A percentile compares a stretch with the other conserved stretches of the same genome.
These are phyloP conservation scores for Cyberlindnera lachancei DNA, from an alignment of 805 yeast species.

Conservation along the genomic window DNA sequence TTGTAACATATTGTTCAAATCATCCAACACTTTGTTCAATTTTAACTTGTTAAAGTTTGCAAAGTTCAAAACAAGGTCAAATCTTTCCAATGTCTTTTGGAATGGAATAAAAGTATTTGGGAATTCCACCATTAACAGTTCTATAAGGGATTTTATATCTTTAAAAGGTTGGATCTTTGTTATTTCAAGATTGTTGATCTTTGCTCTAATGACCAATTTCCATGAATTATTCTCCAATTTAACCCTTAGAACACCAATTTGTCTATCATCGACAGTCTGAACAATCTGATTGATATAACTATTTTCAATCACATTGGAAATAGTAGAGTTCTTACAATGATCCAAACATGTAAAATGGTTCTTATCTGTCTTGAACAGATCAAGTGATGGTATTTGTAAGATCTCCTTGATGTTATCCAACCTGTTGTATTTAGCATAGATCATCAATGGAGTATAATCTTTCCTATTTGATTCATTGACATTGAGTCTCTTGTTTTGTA, in stretches of 20 bases:
- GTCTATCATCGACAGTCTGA: slow-evolving; percentile 16
- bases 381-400: slow-evolving; percentile 41
- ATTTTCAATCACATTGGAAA: slow-evolving; percentile 30
- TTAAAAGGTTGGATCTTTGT: slow-evolving; percentile 22
- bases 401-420: slow-evolving; percentile 48
- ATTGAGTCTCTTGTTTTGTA: slow-evolving; percentile 32
- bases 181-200: slow-evolving; percentile 6
- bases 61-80: slow-evolving; percentile 17
- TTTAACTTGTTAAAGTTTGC: slow-evolving; percentile 34
- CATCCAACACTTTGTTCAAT: slow-evolving; percentile 39
- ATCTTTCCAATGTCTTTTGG: slow-evolving; percentile 16
- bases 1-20: slow-evolving; percentile 41
- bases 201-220: slow-evolving; percentile 23
- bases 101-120: slow-evolving; percentile 28
- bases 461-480: slow-evolving; percentile 55
- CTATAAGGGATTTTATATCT: slow-evolving; percentile 27
- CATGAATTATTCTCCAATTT: slow-evolving; percentile 25
- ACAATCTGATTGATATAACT: slow-evolving; percentile 16
- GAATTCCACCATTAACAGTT: slow-evolving; percentile 28
- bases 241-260: slow-evolving; percentile 29
- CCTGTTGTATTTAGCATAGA: slow-evolving; percentile 63
- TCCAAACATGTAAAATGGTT: slow-evolving; percentile 34
- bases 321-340: slow-evolving; percentile 32
- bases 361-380: slow-evolving; percentile 27
- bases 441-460: slow-evolving; percentile 62